Evolutionary conservation across 257 asterid species (phyloP).

Genomic region (Plantago major): DNA sequence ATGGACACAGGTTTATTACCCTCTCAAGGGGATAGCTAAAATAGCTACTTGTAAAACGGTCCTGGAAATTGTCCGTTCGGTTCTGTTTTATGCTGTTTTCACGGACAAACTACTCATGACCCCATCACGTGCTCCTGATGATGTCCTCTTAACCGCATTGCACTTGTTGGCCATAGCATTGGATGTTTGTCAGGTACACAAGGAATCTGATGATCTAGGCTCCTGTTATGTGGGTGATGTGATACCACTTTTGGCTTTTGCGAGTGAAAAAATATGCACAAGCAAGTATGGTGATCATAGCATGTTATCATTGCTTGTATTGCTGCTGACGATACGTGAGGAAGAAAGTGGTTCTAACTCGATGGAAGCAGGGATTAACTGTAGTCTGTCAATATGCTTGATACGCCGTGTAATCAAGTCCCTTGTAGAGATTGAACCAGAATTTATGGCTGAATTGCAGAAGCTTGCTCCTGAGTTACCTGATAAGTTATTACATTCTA

Average conservation of each 20-base stretch:
- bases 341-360: constrained; percentile 51
- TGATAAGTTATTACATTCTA: too few species aligned
- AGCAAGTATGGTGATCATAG: constrained; percentile 69
- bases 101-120: constrained; percentile 49
- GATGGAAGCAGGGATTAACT: constrained; percentile 58
- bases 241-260: constrained; percentile 70
- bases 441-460: constrained; percentile 67
- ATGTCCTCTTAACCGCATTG: constrained; percentile 67
- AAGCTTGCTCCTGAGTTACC: constrained; percentile 62
- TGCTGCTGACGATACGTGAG: constrained; percentile 67
- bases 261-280: constrained; percentile 57
- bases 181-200: constrained; percentile 61
- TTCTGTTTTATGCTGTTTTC: constrained; percentile 69
- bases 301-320: constrained; percentile 83
- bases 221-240: constrained; percentile 43
- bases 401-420: constrained; percentile 50
- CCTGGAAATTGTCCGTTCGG: constrained; percentile 75
- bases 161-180: constrained; percentile 80
- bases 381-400: constrained; percentile 48
- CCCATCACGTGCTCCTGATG: constrained; percentile 88
- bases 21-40: constrained; percentile 75
- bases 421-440: constrained; percentile 72
- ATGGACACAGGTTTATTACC: constrained; percentile 76
- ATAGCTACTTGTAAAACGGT: constrained; percentile 79
- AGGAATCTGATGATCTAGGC: constrained; percentile 47